Percentiles rank a stretch among this genome's conserved stretches.
phyloP scores from a whole-genome alignment of 176 grass and related monocot species.

The Tillandsia leiboldiana region DNA sequence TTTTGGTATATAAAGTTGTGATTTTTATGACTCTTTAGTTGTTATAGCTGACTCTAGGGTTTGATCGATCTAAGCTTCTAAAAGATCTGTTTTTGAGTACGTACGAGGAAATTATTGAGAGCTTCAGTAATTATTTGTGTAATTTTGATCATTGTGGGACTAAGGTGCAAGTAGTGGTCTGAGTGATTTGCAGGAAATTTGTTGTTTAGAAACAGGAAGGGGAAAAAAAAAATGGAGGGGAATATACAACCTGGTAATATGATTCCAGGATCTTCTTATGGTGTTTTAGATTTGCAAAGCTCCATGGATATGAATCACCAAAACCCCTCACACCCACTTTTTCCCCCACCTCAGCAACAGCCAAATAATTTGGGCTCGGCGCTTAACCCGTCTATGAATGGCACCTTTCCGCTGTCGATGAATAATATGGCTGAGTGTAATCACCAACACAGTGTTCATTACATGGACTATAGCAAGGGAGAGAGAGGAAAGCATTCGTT shows the following conservation, averaged over 20 bases:
- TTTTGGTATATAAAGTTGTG: no score
- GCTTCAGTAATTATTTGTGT: no score
- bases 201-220: no score
- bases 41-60: no score
- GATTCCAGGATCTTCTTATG: constrained; percentile 41
- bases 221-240: constrained; percentile 46
- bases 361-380: constrained; percentile 5
- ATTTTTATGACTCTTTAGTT: no score
- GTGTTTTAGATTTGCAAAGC: constrained; percentile 33
- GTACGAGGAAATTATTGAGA: no score
- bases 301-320: constrained; percentile 40
- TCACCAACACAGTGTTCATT: constrained; percentile 31
- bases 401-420: constrained; percentile 16
- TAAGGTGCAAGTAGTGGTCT: no score
- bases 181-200: no score
- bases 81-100: no score
- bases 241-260: constrained; percentile 32
- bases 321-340: constrained; percentile 11
- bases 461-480: constrained; percentile 48
- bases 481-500: constrained; percentile 30
- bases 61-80: no score
- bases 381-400: constrained; percentile 26
- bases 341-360: constrained; percentile 1
- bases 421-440: constrained; percentile 31
- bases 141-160: no score